Base-by-base conservation (phyloP, 768 basidiomycete species). In the Suillus weaverae region DNA sequence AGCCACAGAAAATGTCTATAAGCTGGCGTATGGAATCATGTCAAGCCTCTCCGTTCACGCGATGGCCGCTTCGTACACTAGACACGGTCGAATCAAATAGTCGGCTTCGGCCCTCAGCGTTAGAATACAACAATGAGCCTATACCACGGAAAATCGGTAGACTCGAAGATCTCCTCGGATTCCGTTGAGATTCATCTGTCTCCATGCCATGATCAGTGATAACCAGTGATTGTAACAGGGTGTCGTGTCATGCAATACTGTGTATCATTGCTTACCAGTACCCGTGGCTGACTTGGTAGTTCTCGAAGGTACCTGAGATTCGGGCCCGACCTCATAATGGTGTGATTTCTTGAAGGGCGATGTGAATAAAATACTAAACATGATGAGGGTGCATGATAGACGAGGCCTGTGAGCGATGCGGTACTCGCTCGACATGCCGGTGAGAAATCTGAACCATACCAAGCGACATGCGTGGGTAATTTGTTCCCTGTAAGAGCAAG, bases 401-500 rank as follows among this genome's bases (percentile, higher is more conserved):
- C 32, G 18, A 53, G 26, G 51, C 10, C n/a, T 46, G 44, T 5
- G 44, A 46, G 5, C n/a, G 39, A 41, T 41, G 39, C 39, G 39
- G 36, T 13, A 1, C 2, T 36, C 36, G 10, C n/a, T 13, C 18
- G 43, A 44, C 9, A n/a, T 44, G 20, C 20, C 20, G 43, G 53
- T 54, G 53, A n/a, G 53, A 54, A 54, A 20, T n/a, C 11, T 54
- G 32, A 33, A 33, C 53, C 53, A 18, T 50, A 7, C 13, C 6
- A 50, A 50, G 22, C 13, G 6, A 53, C 16, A 20, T 35, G 32
- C 57, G 22, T 59, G 57, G 30, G 57, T 20, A 46, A 18, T 11
- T 62, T 44, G 10, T 38, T n/a, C 62, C 48, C n/a, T 43, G 39
- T 48, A 53, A n/a, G 30, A 59, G 48, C 64, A 53, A 60, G 0